A percentile compares a stretch with the other conserved stretches of the same genome.
Conservation (phyloP, 2,329 filamentous ascomycete species). For the Calonectria hawksworthii region DNA sequence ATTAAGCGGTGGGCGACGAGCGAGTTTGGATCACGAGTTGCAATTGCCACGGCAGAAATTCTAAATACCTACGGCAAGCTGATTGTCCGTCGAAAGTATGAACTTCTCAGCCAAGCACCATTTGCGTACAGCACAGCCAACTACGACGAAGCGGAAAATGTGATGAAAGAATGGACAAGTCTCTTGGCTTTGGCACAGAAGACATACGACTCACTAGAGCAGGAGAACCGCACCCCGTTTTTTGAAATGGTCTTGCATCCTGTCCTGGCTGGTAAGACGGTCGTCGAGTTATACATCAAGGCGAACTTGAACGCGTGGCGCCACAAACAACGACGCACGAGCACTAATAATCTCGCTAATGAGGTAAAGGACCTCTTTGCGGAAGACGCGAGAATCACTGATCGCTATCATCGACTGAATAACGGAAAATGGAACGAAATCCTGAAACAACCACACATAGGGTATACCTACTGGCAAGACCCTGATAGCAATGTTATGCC, state of each 20-base stretch:
- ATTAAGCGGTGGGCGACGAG: neutral
- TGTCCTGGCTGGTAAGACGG: neutral
- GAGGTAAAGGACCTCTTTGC: neutral
- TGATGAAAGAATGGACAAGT: neutral
- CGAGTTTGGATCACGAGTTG: neutral
- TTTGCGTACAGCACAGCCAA: neutral
- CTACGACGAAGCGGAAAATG: neutral
- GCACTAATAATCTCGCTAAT: neutral
- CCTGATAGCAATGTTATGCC: neutral
- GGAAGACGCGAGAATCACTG: neutral
- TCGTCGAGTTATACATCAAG: neutral
- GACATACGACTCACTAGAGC: neutral
- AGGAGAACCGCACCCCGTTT: neutral
- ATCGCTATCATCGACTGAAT: neutral
- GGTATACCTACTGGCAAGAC: neutral
- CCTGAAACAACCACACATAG: neutral
- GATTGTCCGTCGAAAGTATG: neutral
- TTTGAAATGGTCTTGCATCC: neutral
- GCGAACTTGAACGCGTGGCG: neutral
- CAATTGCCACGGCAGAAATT: neutral
- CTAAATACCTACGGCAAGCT: neutral
- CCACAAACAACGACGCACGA: neutral
- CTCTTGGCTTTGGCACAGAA: neutral
- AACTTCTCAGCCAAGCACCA: neutral
- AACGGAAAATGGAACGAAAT: neutral